phyloP scores from a whole-genome alignment of 1,139 yeast genomes.

The Blastobotrys petasosporus region DNA sequence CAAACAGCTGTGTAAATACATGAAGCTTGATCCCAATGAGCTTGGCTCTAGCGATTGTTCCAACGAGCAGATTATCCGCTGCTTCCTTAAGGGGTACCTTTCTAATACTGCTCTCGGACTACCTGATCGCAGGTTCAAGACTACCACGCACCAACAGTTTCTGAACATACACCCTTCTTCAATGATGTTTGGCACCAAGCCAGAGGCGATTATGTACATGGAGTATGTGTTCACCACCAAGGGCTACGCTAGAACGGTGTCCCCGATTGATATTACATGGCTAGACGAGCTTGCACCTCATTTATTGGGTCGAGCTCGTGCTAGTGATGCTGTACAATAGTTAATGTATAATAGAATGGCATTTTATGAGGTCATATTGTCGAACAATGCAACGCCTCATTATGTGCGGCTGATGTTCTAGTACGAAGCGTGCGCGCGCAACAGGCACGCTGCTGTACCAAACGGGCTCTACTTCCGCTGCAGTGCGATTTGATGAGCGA shows the following conservation, averaged over 20 bases:
- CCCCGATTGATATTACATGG: slow-evolving; percentile 82
- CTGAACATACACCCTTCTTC: slow-evolving; percentile 92
- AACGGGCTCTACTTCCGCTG: too few species aligned
- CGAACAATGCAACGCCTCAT: too few species aligned
- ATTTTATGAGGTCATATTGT: too few species aligned
- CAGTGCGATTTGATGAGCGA: too few species aligned
- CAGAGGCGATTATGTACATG: slow-evolving; percentile 87
- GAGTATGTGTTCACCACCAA: slow-evolving; percentile 91
- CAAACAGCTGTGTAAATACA: slow-evolving; percentile 67
- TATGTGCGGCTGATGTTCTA: too few species aligned
- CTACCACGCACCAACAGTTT: slow-evolving; percentile 55
- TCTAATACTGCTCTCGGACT: slow-evolving; percentile 87
- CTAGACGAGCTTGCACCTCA: slow-evolving; percentile 78
- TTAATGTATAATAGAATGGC: too few species aligned
- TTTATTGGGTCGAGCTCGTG: slow-evolving; percentile 38
- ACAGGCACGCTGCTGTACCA: too few species aligned
- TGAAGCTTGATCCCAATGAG: slow-evolving; percentile 34
- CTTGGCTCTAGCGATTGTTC: slow-evolving; percentile 48
- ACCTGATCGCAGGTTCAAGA: slow-evolving; percentile 90
- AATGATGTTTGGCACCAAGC: slow-evolving; percentile 69
- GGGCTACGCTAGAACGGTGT: slow-evolving; percentile 86
- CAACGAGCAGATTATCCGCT: slow-evolving; percentile 47
- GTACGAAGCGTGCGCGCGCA: too few species aligned
- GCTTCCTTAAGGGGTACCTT: slow-evolving; percentile 72
- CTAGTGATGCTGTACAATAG: not conserved